A percentile compares a stretch with the other conserved stretches of the same genome.
These are phyloP conservation scores for Carex arenaria DNA, from an alignment of 202 grass and related monocot genomes.

Conservation along the genomic window DNA sequence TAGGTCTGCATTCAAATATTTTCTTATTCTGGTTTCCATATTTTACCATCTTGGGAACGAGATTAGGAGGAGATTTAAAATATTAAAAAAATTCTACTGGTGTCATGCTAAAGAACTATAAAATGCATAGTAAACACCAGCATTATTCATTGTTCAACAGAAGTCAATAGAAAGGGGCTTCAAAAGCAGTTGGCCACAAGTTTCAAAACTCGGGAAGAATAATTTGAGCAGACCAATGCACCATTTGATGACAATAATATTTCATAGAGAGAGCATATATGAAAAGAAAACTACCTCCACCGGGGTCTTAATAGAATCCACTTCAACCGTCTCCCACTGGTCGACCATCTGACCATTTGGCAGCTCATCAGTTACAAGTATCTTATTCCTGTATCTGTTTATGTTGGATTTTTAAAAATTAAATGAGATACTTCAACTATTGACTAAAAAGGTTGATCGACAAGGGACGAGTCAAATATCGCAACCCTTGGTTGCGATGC, in stretches of 20 bases:
- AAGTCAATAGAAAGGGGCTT: background rate
- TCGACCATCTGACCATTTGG: constrained; percentile 99
- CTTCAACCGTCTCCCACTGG: constrained; percentile 74
- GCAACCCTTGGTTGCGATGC: background rate
- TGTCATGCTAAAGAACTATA: background rate
- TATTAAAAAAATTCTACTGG: too few relatives aligned
- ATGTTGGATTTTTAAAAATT: background rate
- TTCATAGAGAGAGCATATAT: constrained; percentile 19
- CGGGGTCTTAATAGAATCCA: constrained; percentile 83
- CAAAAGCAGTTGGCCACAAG: background rate
- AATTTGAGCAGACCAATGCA: background rate
- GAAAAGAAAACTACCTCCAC: constrained; percentile 60
- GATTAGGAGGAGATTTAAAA: background rate
- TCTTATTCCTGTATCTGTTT: constrained; percentile 80
- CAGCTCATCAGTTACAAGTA: constrained; percentile 96
- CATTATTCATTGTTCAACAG: background rate
- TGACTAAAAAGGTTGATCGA: background rate
- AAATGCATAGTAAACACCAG: background rate
- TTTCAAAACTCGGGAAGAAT: background rate
- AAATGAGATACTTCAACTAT: background rate
- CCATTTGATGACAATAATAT: background rate
- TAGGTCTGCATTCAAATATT: background rate
- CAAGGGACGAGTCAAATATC: background rate
- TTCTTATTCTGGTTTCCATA: background rate
- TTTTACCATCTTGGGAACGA: background rate